Percentiles rank a stretch among this genome's conserved stretches.
These are phyloP conservation scores for Epichloe aotearoae DNA, from an alignment of 2,329 filamentous ascomycete genomes.

Conservation along the genomic window DNA sequence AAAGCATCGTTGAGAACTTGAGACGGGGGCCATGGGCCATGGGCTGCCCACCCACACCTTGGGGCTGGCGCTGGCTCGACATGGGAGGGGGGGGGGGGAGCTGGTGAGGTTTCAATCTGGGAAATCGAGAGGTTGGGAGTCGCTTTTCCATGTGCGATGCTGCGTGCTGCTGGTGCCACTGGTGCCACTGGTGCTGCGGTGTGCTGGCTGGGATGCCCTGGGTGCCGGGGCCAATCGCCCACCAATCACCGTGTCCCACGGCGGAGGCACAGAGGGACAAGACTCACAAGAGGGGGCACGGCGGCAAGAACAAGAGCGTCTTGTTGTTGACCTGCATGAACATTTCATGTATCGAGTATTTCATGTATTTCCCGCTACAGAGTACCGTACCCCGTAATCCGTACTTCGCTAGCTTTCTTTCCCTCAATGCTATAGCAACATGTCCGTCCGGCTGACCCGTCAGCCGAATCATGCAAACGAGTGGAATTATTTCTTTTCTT, in stretches of 20 bases:
- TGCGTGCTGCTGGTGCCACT: background rate
- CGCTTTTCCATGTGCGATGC: background rate
- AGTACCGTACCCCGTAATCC: background rate
- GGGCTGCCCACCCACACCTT: background rate
- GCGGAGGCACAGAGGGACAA: no score
- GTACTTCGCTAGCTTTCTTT: background rate
- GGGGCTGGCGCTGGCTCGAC: background rate
- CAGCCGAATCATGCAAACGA: background rate
- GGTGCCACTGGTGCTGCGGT: no score
- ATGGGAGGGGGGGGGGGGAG: background rate
- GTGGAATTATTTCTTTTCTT: no score
- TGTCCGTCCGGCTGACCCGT: background rate
- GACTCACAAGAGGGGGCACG: no score
- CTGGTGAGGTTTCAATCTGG: background rate
- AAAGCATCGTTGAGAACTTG: no score
- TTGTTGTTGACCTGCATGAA: no score
- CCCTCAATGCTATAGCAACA: background rate
- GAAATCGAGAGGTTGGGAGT: constrained; percentile 9
- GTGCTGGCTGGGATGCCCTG: background rate
- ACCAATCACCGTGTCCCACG: background rate
- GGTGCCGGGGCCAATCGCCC: background rate
- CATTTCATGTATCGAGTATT: background rate
- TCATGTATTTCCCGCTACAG: background rate
- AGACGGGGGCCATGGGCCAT: no score
- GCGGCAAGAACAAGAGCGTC: no score